Conservation (phyloP, 2,329 filamentous ascomycete genomes). For the Drechslera avenae region DNA sequence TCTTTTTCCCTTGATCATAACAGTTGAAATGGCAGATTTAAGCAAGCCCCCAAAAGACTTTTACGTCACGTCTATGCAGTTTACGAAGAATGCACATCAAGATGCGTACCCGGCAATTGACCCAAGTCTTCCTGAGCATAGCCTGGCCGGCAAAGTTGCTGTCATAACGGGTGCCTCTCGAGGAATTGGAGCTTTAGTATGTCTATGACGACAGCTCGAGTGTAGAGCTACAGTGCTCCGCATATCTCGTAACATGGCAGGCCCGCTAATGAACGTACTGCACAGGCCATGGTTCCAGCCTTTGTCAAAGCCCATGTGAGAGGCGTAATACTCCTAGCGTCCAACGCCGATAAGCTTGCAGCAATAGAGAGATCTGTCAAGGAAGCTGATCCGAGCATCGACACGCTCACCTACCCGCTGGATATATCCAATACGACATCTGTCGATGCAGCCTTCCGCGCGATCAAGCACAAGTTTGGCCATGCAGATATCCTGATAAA, state of each 20-base stretch:
- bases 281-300: conserved; percentile 38
- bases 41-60: conserved; percentile 20
- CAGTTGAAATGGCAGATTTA: conserved; percentile 10
- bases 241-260: too few species aligned
- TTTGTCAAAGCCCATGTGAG: conserved; percentile 45
- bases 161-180: conserved; percentile 51
- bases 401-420: conserved; percentile 35
- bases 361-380: conserved; percentile 29
- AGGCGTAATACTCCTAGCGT: conserved; percentile 42
- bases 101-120: conserved; percentile 50
- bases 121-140: conserved; percentile 39
- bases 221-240: too few species aligned
- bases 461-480: conserved; percentile 20
- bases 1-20: too few species aligned
- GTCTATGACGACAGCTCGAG: neutral
- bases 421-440: conserved; percentile 34
- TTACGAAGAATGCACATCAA: conserved; percentile 30
- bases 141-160: conserved; percentile 44
- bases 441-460: conserved; percentile 23
- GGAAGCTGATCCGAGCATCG: conserved; percentile 33
- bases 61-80: conserved; percentile 19
- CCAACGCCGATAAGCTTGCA: conserved; percentile 32
- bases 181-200: conserved; percentile 43
- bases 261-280: neutral
- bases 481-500: conserved; percentile 30